These are phyloP conservation scores for Penicillium diatomitis DNA, from an alignment of 495 filamentous ascomycete species.

Conservation along the genomic window DNA sequence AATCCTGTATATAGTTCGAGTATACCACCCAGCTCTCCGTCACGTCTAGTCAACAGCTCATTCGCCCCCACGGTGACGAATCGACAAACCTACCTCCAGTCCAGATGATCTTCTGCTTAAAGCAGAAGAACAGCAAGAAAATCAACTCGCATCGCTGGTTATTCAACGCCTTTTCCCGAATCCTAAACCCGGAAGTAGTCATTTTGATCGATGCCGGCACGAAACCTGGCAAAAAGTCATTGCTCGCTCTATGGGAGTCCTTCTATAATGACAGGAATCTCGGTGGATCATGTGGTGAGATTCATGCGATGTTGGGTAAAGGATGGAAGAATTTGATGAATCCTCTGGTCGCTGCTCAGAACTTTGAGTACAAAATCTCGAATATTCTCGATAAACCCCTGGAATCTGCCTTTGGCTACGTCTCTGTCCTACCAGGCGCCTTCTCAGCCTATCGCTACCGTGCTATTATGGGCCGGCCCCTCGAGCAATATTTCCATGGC, in stretches of 20 bases:
- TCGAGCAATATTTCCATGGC: slow-evolving; percentile 99
- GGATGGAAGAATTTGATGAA: slow-evolving; percentile 88
- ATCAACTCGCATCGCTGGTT: slow-evolving; percentile 99
- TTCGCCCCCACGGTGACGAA: slow-evolving; percentile 77
- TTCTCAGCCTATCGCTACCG: slow-evolving; percentile 97
- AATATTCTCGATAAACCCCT: slow-evolving; percentile 98
- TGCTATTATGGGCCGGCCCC: slow-evolving; percentile 91
- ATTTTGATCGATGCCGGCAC: slow-evolving; percentile 96
- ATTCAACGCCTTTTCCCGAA: slow-evolving; percentile 93
- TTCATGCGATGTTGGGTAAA: slow-evolving; percentile 91
- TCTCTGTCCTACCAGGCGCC: slow-evolving; percentile 91
- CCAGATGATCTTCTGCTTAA: slow-evolving; percentile 97
- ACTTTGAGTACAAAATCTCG: slow-evolving; percentile 99
- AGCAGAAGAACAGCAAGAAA: slow-evolving; percentile 99
- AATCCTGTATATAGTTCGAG: slow-evolving; percentile 56
- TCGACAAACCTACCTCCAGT: slow-evolving; percentile 83
- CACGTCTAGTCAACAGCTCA: slow-evolving; percentile 86
- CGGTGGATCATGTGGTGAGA: slow-evolving; percentile 96
- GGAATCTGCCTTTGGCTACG: slow-evolving; percentile 95
- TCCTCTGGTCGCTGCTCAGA: slow-evolving; percentile 89
- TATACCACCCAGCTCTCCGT: slow-evolving; percentile 99
- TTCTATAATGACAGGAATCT: slow-evolving; percentile 99
- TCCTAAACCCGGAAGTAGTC: slow-evolving; percentile 92
- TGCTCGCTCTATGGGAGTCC: slow-evolving; percentile 89
- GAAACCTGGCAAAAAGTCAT: slow-evolving; percentile 84